phyloP scores from a whole-genome alignment of 768 basidiomycete genomes.

The Lepiota brunneoincarnata region DNA sequence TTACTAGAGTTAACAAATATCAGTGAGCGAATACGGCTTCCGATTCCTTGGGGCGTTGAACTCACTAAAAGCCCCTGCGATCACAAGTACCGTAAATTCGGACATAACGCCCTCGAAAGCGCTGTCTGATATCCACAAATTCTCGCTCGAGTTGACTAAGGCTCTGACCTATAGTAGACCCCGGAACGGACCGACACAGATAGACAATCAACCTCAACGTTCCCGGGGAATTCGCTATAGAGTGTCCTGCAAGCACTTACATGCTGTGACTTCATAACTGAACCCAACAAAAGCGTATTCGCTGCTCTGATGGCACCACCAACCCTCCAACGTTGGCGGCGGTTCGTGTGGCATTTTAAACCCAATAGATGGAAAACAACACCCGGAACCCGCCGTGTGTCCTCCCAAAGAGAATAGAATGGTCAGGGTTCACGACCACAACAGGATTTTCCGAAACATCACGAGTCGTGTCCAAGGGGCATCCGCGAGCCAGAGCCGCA shows the following conservation, averaged over 20 bases:
- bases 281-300: constrained; percentile 80
- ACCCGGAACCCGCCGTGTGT: not conserved
- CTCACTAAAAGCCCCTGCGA: constrained; percentile 44
- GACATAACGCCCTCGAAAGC: constrained; percentile 65
- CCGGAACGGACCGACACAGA: not conserved
- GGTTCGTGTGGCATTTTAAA: constrained; percentile 54
- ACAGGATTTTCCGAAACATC: not conserved
- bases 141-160: constrained; percentile 44
- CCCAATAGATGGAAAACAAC: constrained; percentile 39
- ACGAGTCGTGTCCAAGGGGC: not conserved
- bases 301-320: constrained; percentile 63
- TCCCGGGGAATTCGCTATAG: not conserved
- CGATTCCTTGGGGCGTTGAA: not conserved
- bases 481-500: not conserved
- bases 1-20: constrained; percentile 28
- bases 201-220: not conserved
- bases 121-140: constrained; percentile 56
- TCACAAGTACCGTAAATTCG: constrained; percentile 53
- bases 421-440: not conserved
- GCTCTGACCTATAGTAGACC: constrained; percentile 50
- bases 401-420: not conserved
- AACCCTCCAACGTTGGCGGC: constrained; percentile 43
- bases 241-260: constrained; percentile 37
- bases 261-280: constrained; percentile 69
- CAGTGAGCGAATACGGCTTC: not conserved